Evolutionary conservation across 2,329 filamentous ascomycete genomes (phyloP), one percentile per base, ranked within the genome.

Genomic region (Microascus cirrosus): DNA sequence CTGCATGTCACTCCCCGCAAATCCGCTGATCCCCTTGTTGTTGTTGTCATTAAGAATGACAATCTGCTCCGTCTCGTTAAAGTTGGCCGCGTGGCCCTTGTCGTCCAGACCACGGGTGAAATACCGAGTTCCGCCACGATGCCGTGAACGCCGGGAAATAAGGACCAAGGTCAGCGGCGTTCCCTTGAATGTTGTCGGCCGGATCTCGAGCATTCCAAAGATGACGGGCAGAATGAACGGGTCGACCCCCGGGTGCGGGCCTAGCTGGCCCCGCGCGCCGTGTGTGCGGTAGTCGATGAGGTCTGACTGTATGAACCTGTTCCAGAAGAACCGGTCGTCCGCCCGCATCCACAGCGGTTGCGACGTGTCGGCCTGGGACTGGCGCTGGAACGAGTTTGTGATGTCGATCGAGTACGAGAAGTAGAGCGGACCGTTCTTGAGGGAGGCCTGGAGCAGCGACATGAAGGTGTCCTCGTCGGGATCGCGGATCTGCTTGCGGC

Each of bases 321-420:
- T 99, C 90, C 93, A 99, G 78, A 96, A 99, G 78, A 99, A 99
- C 62, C 94, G 90, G 69, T 97, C 92, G 71, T 99, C 94, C 62
- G 93, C 87, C 64, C 91, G 81, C 77, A 88, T 86, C 94, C 94
- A 99, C 59, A 97, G 74, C 13, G 94, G 92, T 58, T 80, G 76
- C 18, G 81, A 81, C 58, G 77, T 74, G 69, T 95, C 84, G 62
- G 84, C 77, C 63, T 92, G 84, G 3, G 92, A 85, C 70, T 97
- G 94, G 62, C 94, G 85, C 74, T 99, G 94, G 76, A 97, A 96
- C 69, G 84, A 92, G 77, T 95, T 99, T 65, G 94, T 99, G 62
- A 99, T 81, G 72, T 99, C 94, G 70, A 95, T 84, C 10, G 92
- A 93, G 77, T 99, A 99, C 59, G 94, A 97, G 68, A 96, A 99